Evolutionary conservation across 139 green algal species (phyloP).

Genomic region (Chlamydomonas sp.): DNA sequence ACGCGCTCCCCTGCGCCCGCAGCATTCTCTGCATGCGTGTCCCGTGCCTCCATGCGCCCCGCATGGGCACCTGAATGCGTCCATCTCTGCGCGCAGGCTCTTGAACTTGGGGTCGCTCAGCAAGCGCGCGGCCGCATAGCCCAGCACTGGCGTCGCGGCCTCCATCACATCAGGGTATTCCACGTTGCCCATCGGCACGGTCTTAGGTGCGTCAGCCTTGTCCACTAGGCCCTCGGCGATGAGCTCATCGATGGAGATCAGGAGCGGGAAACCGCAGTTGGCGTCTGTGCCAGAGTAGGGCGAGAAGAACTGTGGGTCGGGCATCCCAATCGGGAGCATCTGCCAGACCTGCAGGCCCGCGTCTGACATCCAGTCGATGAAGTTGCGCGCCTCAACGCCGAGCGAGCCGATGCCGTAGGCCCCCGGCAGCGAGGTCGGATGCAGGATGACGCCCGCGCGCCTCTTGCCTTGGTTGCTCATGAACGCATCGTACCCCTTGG

Average conservation of each 20-base stretch:
- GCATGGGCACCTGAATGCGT: conserved; percentile 14
- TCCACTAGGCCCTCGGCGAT: conserved; percentile 76
- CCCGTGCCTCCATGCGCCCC: too few species aligned
- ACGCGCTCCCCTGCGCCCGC: too few species aligned
- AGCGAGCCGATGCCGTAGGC: conserved; percentile 83
- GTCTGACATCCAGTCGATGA: conserved; percentile 84
- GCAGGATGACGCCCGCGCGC: conserved; percentile 79
- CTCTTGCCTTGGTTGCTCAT: conserved; percentile 19
- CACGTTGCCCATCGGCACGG: conserved; percentile 28
- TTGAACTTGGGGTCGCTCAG: conserved; percentile 33
- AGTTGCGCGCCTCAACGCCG: conserved; percentile 61
- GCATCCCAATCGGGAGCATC: conserved; percentile 90
- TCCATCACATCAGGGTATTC: conserved; percentile 45
- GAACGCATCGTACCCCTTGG: not conserved
- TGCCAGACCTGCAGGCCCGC: conserved; percentile 49
- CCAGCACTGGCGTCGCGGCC: conserved; percentile 63
- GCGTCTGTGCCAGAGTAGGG: conserved; percentile 90
- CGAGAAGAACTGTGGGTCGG: conserved; percentile 84
- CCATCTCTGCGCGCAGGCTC: conserved; percentile 20
- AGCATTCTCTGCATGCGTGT: too few species aligned
- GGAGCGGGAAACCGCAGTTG: conserved; percentile 84
- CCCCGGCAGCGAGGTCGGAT: conserved; percentile 87
- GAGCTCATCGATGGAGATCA: conserved; percentile 83
- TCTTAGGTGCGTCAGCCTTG: conserved; percentile 40
- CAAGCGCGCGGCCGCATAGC: conserved; percentile 57